Base-by-base conservation (phyloP, 805 yeast genomes). In the Sugiyamaella smithiae region DNA sequence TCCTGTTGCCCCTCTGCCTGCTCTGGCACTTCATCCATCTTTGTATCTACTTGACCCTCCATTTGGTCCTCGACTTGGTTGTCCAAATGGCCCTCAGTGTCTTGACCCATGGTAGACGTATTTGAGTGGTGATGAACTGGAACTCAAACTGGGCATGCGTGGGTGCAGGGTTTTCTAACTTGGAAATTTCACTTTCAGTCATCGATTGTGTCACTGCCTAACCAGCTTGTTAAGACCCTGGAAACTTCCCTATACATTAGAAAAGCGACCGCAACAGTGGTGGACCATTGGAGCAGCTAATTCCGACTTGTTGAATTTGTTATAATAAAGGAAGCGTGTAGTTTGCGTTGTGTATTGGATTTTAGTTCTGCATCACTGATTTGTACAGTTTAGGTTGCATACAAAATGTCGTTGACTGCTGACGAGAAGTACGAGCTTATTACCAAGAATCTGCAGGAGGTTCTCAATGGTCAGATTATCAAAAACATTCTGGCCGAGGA, bases 361-460 rank as follows among this genome's bases (percentile, higher is more conserved):
- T n/a, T n/a, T n/a, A n/a, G n/a, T n/a, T n/a, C n/a, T n/a, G n/a
- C n/a, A n/a, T n/a, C n/a, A n/a, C n/a, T n/a, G n/a, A n/a, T n/a
- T n/a, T n/a, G n/a, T n/a, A n/a, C n/a, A n/a, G n/a, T n/a, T n/a
- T n/a, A n/a, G n/a, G n/a, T n/a, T n/a, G n/a, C n/a, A n/a, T n/a
- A n/a, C 29, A 37, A 37, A 9, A 44, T 36, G 44, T 22, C 44
- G 36, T 37, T 55, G 12, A 48, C 63, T 8, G 48, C 58, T 29
- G 56, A 59, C 25, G 57, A 61, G 49, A 51, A 54, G 45, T 85
- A 73, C 72, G 77, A 78, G 31, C 75, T 88, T 57, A 89, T 93
- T 64, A 85, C 95, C 40, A 83, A 84, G 65, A 83, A 84, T 64
- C 78, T 93, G 51, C 98, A 93, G 69, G 99, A 93, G 73, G 91